Evolutionary conservation across 176 grass and related monocot genomes (phyloP).

Genomic region (Ensete glaucum): DNA sequence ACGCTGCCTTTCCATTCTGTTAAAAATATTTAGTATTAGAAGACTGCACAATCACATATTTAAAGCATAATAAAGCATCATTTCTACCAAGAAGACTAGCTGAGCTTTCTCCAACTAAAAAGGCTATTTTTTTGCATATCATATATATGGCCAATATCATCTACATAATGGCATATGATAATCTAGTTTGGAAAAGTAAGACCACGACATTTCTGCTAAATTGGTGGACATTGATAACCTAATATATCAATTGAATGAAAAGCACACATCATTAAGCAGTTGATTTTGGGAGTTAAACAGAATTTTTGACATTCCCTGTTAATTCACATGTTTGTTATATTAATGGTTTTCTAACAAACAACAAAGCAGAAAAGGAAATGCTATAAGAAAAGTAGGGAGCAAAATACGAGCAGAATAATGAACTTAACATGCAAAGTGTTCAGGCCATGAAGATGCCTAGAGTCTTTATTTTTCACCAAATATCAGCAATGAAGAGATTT

Average conservation of each 20-base stretch:
- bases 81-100: not conserved
- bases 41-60: not conserved
- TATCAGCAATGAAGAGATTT: not conserved
- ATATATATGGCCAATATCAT: not conserved
- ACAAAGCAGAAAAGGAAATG: not conserved
- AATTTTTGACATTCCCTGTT: no score
- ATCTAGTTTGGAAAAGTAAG: not conserved
- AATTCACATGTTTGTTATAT: not conserved
- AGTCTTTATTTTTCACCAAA: not conserved
- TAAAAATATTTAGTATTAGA: not conserved
- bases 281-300: no score
- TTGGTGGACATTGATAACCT: not conserved
- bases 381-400: not conserved
- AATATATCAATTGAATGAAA: no score
- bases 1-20: conserved; percentile 73
- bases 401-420: not conserved
- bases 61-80: not conserved
- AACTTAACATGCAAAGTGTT: not conserved
- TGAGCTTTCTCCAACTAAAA: not conserved
- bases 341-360: not conserved
- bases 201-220: not conserved
- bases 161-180: not conserved
- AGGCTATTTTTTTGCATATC: not conserved
- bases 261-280: no score
- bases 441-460: not conserved